Base-by-base conservation (phyloP, 1,284 basidiomycete species). In the Cryptococcus depauperatus region DNA sequence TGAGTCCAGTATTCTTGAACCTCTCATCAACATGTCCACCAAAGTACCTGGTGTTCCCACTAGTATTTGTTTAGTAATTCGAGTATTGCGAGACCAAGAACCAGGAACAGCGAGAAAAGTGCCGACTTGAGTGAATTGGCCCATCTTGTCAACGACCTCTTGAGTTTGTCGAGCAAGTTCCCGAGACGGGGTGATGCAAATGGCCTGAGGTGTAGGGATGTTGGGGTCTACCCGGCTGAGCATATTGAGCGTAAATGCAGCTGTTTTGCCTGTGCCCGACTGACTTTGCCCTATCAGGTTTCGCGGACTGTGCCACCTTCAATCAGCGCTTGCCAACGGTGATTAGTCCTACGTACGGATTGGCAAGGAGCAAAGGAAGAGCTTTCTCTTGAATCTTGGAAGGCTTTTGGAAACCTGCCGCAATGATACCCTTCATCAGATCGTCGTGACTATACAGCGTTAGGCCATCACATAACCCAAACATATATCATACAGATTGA, bases 361-460 rank as follows among this genome's bases (percentile, higher is more conserved):
- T 85, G 48, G 81, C 72, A 13, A 99, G 79, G 23, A 98, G 78
- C 30, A 99, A 76, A 3, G 95, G 95, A 23, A 98, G 75, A 19
- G 95, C 95, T 52, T 87, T 84, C 75, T 97, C 95, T 75, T 99
- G 95, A 55, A 99, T 98, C 74, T 98, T 98, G 45, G 91, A 96
- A 4, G 95, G 95, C 70, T 93, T 95, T 44, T 88, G 86, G 73
- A 97, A 99, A 33, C 89, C 89, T 81, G 95, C 86, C 38, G 84
- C 83, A 69, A 92, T 96, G 43, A 98, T 80, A n/a, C 95, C 95
- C 70, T 93, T 95, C 54, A 96, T 79, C 25, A 98, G 77, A 68
- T 96, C 86, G 41, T 80, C 76, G 68, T 88, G 83, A 44, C 90
- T 93, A 64, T 28, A 41, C 19, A 16, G 5, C 26, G 23, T 32